phyloP scores from a whole-genome alignment of 192 early-diverging fungal genomes.

The Backusella luteola region DNA sequence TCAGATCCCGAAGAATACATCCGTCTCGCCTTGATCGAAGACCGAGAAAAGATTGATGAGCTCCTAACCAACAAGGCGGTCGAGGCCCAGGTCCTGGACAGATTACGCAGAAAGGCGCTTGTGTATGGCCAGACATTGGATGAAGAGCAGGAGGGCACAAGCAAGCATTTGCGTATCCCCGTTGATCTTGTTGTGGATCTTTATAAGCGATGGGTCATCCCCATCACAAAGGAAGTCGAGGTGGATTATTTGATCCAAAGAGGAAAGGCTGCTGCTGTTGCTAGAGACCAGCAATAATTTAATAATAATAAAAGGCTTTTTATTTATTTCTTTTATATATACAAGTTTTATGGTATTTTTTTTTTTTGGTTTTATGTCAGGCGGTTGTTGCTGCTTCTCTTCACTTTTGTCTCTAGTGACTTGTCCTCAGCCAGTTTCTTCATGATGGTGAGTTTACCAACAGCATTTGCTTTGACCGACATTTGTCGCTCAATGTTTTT shows the following conservation, averaged over 20 bases:
- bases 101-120: conserved; percentile 85
- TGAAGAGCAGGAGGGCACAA: conserved; percentile 32
- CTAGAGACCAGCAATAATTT: background rate
- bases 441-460: conserved; percentile 82
- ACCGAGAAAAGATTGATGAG: conserved; percentile 76
- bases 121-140: conserved; percentile 84
- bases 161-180: conserved; percentile 56
- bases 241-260: conserved; percentile 86
- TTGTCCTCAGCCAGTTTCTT: conserved; percentile 61
- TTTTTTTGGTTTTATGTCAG: conserved; percentile 4
- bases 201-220: conserved; percentile 96
- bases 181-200: conserved; percentile 84
- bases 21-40: conserved; percentile 47
- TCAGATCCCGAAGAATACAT: conserved; percentile 45
- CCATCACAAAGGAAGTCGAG: conserved; percentile 95
- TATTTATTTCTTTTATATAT: background rate
- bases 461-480: conserved; percentile 69
- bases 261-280: conserved; percentile 20
- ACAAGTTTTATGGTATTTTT: conserved; percentile 10
- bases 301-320: background rate
- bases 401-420: background rate
- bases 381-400: conserved; percentile 8
- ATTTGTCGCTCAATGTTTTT: conserved; percentile 60
- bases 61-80: conserved; percentile 88
- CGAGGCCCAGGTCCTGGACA: conserved; percentile 77